Base-by-base conservation (phyloP, 805 yeast species). In the Kurtzmaniella fragi region DNA sequence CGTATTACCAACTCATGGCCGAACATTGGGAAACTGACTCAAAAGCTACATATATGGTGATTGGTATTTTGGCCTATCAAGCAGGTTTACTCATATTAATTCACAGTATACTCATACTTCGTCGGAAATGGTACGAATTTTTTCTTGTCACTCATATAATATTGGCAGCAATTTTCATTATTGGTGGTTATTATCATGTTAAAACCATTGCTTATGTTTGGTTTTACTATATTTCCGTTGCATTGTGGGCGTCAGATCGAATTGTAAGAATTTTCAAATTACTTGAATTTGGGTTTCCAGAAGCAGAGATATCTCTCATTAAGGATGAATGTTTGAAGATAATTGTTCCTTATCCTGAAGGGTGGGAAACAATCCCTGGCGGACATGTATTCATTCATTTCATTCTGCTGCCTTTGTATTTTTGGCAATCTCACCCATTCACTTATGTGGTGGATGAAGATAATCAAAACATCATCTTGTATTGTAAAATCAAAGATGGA, bases 311-410 rank as follows among this genome's bases (percentile, higher is more conserved):
- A 31, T 61, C 56, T 36, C 46, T 68, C 37, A 45, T 64, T 28
- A 61, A 67, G 12, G 70, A 70, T 40, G 75, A 70, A 35, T 67
- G 74, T 8, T 60, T 77, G 50, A 69, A 62, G 42, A 60, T 76
- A 35, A 46, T 57, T 4, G 49, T 72, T 16, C 57, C 66, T 14
- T 67, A 66, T 42, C 79, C 83, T 10, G 50, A 52, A 3, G 52
- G 39, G 41, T 62, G 66, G 66, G 53, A 44, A 31, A 47, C 62
- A 8, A 40, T 39, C 42, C 64, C 67, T 11, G 49, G 56, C 37
- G 47, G 52, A 33, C 53, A 49, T 43, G 56, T 61, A 3, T 62
- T 43, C 47, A 45, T 62, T 31, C 54, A 57, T 48, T 61, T 62
- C 45, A 37, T 60, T 32, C 45, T 60, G 37, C 25, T 20, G 25